Conservation (phyloP, 306 rosid genomes). For the Urtica urens region DNA sequence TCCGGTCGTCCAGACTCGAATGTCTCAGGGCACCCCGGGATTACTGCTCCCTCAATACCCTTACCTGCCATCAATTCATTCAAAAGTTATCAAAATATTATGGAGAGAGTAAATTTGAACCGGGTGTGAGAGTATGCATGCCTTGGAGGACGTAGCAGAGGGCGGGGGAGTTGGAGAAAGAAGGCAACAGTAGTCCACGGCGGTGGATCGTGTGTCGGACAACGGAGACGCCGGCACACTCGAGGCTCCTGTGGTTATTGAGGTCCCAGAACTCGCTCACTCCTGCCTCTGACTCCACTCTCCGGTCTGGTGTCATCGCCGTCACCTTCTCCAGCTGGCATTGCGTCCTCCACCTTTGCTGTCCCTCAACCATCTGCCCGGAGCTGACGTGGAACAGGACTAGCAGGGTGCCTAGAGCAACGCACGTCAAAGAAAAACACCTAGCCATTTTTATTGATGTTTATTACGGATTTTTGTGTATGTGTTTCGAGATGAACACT, state of each 20-base stretch:
- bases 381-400: too few species aligned
- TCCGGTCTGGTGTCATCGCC: conserved; percentile 26
- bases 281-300: conserved; percentile 33
- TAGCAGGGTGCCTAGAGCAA: neutral
- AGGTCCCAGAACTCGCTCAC: conserved; percentile 32
- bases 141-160: conserved; percentile 30
- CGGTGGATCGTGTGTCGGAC: conserved; percentile 21
- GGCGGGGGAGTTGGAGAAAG: conserved; percentile 28
- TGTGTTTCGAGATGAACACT: neutral
- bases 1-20: conserved; percentile 2
- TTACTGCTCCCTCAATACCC: conserved; percentile 17
- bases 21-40: conserved; percentile 37
- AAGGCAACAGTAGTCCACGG: conserved; percentile 37
- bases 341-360: conserved; percentile 4
- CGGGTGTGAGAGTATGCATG: neutral
- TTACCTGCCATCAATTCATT: conserved; percentile 10
- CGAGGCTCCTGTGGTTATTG: conserved; percentile 20
- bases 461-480: too few species aligned
- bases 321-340: conserved; percentile 25
- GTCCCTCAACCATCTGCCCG: neutral
- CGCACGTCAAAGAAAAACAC: neutral
- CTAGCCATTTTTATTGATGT: too few species aligned
- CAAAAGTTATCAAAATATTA: neutral
- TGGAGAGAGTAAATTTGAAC: neutral
- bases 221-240: conserved; percentile 26